Evolutionary conservation across 208 protist genomes (phyloP).

Genomic region (Leishmania tarentolae): DNA sequence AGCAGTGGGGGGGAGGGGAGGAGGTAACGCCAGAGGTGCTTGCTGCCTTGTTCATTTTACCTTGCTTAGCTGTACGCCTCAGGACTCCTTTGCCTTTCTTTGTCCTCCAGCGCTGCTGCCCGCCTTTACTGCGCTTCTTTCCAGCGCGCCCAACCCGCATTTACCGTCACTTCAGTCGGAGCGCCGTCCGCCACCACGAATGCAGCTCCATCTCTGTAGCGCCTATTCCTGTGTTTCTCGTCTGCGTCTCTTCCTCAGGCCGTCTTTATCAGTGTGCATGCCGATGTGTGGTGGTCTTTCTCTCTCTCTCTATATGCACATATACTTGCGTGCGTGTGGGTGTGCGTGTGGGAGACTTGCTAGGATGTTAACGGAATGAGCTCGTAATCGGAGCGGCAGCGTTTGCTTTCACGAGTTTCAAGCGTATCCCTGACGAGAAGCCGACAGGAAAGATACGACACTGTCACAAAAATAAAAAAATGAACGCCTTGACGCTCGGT

Average conservation of each 20-base stretch:
- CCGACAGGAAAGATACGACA: neutral
- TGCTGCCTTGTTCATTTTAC: neutral
- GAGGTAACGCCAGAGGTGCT: neutral
- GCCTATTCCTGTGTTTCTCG: neutral
- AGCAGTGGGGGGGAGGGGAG: neutral
- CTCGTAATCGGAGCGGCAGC: neutral
- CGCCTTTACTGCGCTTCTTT: neutral
- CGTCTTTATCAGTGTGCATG: neutral
- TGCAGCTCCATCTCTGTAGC: too few relatives aligned
- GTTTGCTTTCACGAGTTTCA: neutral
- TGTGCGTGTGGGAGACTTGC: neutral
- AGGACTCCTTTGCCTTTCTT: neutral
- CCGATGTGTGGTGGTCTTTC: neutral
- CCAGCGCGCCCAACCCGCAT: too few relatives aligned
- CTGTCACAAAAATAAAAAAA: neutral
- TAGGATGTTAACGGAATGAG: neutral
- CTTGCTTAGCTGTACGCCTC: neutral
- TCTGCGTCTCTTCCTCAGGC: neutral
- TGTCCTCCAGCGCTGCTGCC: neutral
- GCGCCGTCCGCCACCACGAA: neutral
- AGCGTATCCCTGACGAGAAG: neutral
- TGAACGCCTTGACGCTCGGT: neutral
- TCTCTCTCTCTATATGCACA: neutral
- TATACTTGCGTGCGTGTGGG: neutral
- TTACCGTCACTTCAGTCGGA: neutral